Base-by-base conservation (phyloP, 768 basidiomycete species). In the Mycena vitilis region DNA sequence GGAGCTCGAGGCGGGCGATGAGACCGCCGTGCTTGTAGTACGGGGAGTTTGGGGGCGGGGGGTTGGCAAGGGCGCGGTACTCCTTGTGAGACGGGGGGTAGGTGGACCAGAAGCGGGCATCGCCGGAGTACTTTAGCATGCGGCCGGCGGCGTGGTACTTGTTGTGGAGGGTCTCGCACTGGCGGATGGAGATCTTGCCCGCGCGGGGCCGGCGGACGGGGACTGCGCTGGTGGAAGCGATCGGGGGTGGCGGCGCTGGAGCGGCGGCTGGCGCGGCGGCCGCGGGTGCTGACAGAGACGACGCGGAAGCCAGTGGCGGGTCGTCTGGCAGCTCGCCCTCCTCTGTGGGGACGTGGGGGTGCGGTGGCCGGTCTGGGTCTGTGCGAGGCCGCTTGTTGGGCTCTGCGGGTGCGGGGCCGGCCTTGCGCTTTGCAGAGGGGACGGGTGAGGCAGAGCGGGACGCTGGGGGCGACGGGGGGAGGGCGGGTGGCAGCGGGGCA, bases 121-220 rank as follows among this genome's bases (percentile, higher is more conserved):
- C 91, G 30, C 93, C 93, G 1, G 93, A 94, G 75, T 92, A 94
- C 79, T 95, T 95, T 76, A 95, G 90, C 71, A 85, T 81, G 65
- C 93, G 89, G 23, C 91, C 94, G 22, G 86, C 85, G 5, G 78
- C 79, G 72, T 93, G 88, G 75, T 92, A 95, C 75, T 85, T 88
- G 75, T 91, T 86, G 73, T 93, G 88, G 48, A 93, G 81, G 45
- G 79, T 81, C 60, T 91, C 88, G 75, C 84, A 89, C 73, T 89
- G 84, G 45, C 81, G 77, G 5, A 69, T 70, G 37, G 81, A 75
- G 47, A 83, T 80, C 75, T 84, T 84, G 68, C 91, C 89, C 57
- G 89, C 88, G 74, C 88, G 88, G 9, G 91, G 91, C 15, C 91
- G 84, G 56, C 89, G 87, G 66, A 92, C 85, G 66, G 91, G 91